Base-by-base conservation (phyloP, 2,329 filamentous ascomycete species). In the Ophiostoma himal-ulmi region DNA sequence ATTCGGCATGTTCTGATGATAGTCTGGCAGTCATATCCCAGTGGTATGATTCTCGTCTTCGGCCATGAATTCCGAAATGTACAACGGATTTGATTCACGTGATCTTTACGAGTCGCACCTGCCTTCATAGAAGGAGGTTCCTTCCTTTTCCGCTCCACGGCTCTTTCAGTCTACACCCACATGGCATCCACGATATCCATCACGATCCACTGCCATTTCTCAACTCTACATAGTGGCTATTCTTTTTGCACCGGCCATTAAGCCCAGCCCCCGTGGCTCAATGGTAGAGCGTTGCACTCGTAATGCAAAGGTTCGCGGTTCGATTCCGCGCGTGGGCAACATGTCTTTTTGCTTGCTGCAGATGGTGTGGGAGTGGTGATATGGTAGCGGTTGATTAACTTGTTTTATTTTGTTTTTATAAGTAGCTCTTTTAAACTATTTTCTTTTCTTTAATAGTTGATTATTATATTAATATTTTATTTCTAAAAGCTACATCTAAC, bases 221-320 rank as follows among this genome's bases (percentile, higher is more conserved):
- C 52, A 7, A 26, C 52, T 57, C 54, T 62, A 62, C 26, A 62
- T 62, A 62, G 26, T 34, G 26, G n/a, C 57, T 62, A 34, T 62
- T 62, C 26, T 11, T 62, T 30, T 26, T 6, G 57, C 57, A 14
- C 26, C 57, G 26, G 57, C 5, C 57, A 62, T 36, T 5, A 62
- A 30, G 26, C 57, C 57, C 57, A 34, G 62, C 62, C 62, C 62
- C 34, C 36, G 36, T 65, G 36, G 62, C 62, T 65, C 62, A 65
- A 39, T 65, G 62, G 62, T 65, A 65, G 62, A 65, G 62, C 62
- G 62, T 39, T 37, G 62, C 62, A 65, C 62, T 65, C 62, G 62
- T 65, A 65, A 65, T 65, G 62, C 62, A 37, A 39, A 65, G 62
- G 62, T 65, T 39, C 62, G 34, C 36, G 62, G 62, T 65, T 65